These are phyloP conservation scores for Hyphopichia khmerensis DNA, from an alignment of 1,139 yeast species.

Conservation along the genomic window DNA sequence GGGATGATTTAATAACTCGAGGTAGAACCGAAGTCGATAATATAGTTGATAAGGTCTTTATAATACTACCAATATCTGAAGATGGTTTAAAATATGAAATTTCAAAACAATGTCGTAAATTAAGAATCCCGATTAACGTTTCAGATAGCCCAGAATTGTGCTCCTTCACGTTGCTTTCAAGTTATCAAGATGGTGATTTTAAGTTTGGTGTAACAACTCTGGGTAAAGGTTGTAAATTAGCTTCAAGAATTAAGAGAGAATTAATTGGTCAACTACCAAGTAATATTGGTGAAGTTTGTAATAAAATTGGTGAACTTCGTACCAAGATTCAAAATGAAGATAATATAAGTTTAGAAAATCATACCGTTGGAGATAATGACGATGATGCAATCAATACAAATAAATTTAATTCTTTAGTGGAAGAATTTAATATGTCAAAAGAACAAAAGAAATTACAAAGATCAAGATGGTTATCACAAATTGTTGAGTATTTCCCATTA, in stretches of 20 bases:
- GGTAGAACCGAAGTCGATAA: conserved; percentile 66
- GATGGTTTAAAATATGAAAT: conserved; percentile 35
- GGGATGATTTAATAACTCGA: conserved; percentile 37
- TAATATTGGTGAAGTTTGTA: conserved; percentile 68
- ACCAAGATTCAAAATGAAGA: conserved; percentile 56
- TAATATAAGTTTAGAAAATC: conserved; percentile 21
- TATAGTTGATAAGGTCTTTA: conserved; percentile 75
- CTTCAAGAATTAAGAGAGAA: conserved; percentile 77
- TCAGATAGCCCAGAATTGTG: conserved; percentile 72
- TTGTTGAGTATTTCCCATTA: conserved; percentile 89
- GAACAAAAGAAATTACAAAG: conserved; percentile 58
- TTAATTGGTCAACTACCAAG: conserved; percentile 63
- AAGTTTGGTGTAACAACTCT: conserved; percentile 83
- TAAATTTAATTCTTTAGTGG: conserved; percentile 58
- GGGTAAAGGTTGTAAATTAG: conserved; percentile 88
- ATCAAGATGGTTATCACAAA: conserved; percentile 83
- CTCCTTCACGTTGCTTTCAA: conserved; percentile 74
- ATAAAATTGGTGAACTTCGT: conserved; percentile 67
- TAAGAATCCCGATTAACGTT: conserved; percentile 80
- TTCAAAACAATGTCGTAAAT: conserved; percentile 48
- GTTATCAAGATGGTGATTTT: conserved; percentile 68
- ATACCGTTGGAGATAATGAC: conserved; percentile 56
- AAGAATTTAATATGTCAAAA: conserved; percentile 56
- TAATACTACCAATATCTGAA: conserved; percentile 40
- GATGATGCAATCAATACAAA: conserved; percentile 68